Conservation (phyloP, 1,139 yeast genomes). For the Spathaspora sp. region DNA sequence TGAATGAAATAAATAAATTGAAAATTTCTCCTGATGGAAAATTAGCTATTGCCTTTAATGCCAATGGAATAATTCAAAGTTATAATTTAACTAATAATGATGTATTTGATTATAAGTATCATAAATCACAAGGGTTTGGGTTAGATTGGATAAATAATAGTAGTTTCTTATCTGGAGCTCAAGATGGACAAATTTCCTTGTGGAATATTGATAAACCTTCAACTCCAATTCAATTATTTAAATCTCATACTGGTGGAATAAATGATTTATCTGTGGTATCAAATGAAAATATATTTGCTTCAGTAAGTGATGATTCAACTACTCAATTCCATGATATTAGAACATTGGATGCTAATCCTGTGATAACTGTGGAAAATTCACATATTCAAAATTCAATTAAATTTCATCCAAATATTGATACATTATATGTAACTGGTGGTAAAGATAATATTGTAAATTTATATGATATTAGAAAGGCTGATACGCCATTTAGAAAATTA, state of each 20-base stretch:
- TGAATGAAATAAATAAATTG: constrained; percentile 54
- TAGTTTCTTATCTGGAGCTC: constrained; percentile 62
- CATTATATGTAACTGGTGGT: constrained; percentile 54
- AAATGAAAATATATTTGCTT: constrained; percentile 53
- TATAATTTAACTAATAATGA: constrained; percentile 31
- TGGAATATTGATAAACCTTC: constrained; percentile 58
- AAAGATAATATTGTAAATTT: constrained; percentile 50
- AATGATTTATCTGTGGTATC: constrained; percentile 61
- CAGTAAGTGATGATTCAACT: constrained; percentile 71
- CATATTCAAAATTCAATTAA: constrained; percentile 50
- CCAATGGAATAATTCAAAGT: constrained; percentile 47
- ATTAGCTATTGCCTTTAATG: constrained; percentile 50
- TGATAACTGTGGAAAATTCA: constrained; percentile 41
- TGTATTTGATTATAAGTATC: constrained; percentile 51
- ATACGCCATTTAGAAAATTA: constrained; percentile 47
- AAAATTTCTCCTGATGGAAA: constrained; percentile 35
- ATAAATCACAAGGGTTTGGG: constrained; percentile 66
- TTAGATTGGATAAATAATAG: constrained; percentile 60
- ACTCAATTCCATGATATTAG: constrained; percentile 71
- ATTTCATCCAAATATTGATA: constrained; percentile 46
- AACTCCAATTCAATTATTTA: constrained; percentile 45
- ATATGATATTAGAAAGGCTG: constrained; percentile 51
- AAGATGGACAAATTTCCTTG: constrained; percentile 63
- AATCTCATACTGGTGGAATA: constrained; percentile 50
- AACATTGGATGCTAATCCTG: constrained; percentile 33